Conservation (phyloP, 768 basidiomycete genomes). For the Lyophyllum semitale region DNA sequence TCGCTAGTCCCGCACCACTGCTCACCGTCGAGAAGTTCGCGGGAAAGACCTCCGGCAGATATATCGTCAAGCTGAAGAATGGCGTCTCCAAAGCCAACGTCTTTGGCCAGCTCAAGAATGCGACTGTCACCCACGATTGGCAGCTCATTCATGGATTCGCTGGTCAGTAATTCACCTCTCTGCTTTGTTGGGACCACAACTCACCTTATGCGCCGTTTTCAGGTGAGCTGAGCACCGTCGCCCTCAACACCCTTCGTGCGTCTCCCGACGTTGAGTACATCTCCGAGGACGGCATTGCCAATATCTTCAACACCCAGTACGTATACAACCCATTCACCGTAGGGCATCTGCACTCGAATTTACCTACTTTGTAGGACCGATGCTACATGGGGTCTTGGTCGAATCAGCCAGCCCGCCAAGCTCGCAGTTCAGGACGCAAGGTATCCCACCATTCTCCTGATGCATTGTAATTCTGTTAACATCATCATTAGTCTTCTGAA, state of each 20-base stretch:
- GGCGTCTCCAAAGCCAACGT: constrained; percentile 23
- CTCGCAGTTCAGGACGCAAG: constrained; percentile 16
- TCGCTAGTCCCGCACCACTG: no score
- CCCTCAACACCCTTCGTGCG: no score
- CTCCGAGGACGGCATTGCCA: no score
- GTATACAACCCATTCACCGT: not conserved
- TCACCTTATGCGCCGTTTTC: no score
- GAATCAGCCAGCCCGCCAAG: constrained; percentile 12
- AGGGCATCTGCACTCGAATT: not conserved
- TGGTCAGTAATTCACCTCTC: constrained; percentile 22
- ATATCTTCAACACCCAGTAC: no score
- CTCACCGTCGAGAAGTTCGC: no score
- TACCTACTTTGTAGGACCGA: constrained; percentile 13
- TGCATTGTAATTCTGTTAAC: not conserved
- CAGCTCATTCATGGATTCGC: constrained; percentile 32
- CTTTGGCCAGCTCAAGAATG: constrained; percentile 6
- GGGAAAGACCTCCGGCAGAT: no score
- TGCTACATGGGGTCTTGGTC: no score
- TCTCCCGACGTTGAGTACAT: no score
- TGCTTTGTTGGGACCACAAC: not conserved
- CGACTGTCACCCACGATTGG: constrained; percentile 23
- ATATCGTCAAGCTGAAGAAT: no score
- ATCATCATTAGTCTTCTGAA: constrained; percentile 7
- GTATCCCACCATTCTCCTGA: not conserved
- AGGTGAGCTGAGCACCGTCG: constrained; percentile 1